Evolutionary conservation across 495 filamentous ascomycete species (phyloP).

Genomic region (Neurospora africana): DNA sequence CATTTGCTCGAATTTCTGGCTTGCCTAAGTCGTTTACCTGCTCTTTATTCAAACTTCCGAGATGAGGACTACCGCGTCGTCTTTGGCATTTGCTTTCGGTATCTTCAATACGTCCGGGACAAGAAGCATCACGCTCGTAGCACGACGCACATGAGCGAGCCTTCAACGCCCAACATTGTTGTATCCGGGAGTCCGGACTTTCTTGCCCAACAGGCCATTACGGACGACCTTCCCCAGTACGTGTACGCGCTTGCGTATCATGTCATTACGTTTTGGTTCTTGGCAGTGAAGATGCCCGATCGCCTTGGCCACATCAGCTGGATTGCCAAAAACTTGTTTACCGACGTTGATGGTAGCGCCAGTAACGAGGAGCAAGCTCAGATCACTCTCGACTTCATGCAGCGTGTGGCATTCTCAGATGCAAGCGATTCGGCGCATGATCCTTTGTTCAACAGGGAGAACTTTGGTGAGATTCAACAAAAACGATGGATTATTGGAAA

Average conservation of each 20-base stretch:
- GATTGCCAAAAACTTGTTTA: slow-evolving; percentile 82
- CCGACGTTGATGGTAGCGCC: slow-evolving; percentile 60
- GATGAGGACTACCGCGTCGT: slow-evolving; percentile 84
- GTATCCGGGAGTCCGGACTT: slow-evolving; percentile 12
- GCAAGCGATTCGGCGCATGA: slow-evolving; percentile 60
- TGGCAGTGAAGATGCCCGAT: slow-evolving; percentile 74
- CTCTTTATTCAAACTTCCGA: slow-evolving; percentile 75
- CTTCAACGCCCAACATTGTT: slow-evolving; percentile 18
- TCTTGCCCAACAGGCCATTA: slow-evolving; percentile 24
- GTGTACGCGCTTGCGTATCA: slow-evolving; percentile 88
- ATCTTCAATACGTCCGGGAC: slow-evolving; percentile 59
- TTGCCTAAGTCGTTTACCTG: slow-evolving; percentile 71
- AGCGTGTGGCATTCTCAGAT: slow-evolving; percentile 78
- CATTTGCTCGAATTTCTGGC: slow-evolving; percentile 92
- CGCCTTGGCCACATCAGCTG: slow-evolving; percentile 74
- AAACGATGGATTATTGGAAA: slow-evolving; percentile 81
- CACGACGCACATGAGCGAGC: slow-evolving; percentile 22
- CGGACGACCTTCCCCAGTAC: slow-evolving; percentile 72
- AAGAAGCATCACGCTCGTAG: slow-evolving; percentile 32
- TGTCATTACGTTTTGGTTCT: slow-evolving; percentile 93
- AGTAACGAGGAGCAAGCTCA: slow-evolving; percentile 84
- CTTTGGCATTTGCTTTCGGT: slow-evolving; percentile 89
- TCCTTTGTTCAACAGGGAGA: slow-evolving; percentile 47
- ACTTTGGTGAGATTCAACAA: slow-evolving; percentile 56
- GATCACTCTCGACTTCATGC: slow-evolving; percentile 93